Evolutionary conservation across 73 alveolate species (phyloP).

Genomic region (Paramecium pentaurelia): DNA sequence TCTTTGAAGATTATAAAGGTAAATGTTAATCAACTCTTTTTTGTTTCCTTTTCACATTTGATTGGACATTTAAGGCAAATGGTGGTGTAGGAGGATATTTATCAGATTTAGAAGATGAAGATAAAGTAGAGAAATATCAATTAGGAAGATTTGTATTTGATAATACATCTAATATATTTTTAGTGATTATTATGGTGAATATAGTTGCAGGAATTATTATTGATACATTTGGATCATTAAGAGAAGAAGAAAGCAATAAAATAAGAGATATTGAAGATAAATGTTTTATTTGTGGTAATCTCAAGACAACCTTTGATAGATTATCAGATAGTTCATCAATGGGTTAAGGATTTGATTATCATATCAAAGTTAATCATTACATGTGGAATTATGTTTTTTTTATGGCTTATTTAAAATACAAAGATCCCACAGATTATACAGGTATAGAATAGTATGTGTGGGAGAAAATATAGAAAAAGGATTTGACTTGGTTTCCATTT

Average conservation of each 20-base stretch:
- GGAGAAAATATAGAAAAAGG: conserved; percentile 39
- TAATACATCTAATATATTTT: conserved; percentile 61
- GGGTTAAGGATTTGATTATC: conserved; percentile 65
- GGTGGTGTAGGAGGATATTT: conserved; percentile 62
- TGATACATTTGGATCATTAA: conserved; percentile 77
- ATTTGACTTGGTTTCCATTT: conserved; percentile 57
- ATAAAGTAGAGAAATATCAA: neutral
- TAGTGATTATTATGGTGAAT: conserved; percentile 68
- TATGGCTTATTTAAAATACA: conserved; percentile 68
- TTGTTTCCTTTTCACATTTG: conserved; percentile 56
- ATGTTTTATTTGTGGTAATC: conserved; percentile 79
- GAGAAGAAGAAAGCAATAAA: conserved; percentile 66
- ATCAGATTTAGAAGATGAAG: neutral
- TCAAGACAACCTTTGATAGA: conserved; percentile 63
- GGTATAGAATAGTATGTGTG: conserved; percentile 63
- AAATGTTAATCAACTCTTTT: conserved; percentile 38
- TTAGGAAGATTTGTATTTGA: conserved; percentile 72
- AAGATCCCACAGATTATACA: conserved; percentile 64
- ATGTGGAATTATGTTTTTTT: conserved; percentile 82
- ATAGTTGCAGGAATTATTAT: conserved; percentile 82
- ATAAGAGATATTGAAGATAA: conserved; percentile 62
- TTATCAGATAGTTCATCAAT: neutral
- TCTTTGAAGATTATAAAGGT: conserved; percentile 64
- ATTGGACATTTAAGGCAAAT: conserved; percentile 60
- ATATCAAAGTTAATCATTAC: conserved; percentile 69